These are phyloP conservation scores for Heliamphora pulchella DNA, from an alignment of 179 eudicot genomes.

Conservation along the genomic window DNA sequence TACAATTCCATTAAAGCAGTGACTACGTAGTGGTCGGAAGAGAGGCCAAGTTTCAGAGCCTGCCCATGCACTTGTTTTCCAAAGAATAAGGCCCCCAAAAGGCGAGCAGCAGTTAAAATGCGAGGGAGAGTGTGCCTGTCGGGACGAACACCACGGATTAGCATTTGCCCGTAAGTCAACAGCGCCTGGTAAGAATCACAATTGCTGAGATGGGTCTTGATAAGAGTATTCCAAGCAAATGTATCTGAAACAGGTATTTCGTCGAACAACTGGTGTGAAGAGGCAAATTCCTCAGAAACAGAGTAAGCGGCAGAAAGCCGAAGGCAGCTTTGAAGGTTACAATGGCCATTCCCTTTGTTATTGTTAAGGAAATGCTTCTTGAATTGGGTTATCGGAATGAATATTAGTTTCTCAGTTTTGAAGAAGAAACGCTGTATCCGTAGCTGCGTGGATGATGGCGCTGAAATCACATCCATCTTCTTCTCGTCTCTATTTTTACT, in stretches of 20 bases:
- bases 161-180: conserved; percentile 48
- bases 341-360: not conserved
- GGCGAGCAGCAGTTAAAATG: conserved; percentile 40
- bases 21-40: conserved; percentile 39
- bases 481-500: not conserved
- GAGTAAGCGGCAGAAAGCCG: not conserved
- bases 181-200: conserved; percentile 19
- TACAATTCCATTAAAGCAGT: conserved; percentile 59
- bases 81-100: conserved; percentile 28
- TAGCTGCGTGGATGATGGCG: not conserved
- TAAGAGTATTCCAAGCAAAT: conserved; percentile 56
- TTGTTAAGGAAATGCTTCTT: not conserved
- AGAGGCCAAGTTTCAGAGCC: conserved; percentile 46
- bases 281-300: not conserved
- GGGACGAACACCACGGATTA: conserved; percentile 46
- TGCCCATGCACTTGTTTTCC: conserved; percentile 33
- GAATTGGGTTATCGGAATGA: not conserved
- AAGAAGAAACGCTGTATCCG: not conserved
- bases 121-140: conserved; percentile 25
- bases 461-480: conserved; percentile 14
- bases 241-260: conserved; percentile 42
- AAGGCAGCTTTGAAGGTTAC: not conserved
- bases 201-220: conserved; percentile 36
- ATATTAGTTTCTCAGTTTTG: conserved; percentile 9
- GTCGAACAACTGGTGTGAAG: conserved; percentile 36